Evolutionary conservation across 2,329 filamentous ascomycete species (phyloP).

Genomic region (Fusarium citri): DNA sequence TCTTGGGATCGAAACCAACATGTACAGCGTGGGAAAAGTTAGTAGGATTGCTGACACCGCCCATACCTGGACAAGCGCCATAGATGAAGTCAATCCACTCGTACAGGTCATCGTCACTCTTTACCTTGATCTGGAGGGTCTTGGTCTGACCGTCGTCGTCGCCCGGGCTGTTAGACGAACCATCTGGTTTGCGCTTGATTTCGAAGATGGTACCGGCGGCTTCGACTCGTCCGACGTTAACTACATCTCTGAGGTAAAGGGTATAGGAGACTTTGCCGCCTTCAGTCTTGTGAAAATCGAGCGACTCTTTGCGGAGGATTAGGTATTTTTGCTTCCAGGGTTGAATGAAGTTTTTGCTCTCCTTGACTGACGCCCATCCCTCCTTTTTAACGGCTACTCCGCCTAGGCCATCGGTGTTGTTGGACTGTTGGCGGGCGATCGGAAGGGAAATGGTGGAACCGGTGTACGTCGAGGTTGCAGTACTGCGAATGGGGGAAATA

Average conservation of each 20-base stretch:
- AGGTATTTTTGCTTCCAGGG: slow-evolving; percentile 92
- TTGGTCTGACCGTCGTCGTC: slow-evolving; percentile 84
- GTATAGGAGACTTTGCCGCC: slow-evolving; percentile 89
- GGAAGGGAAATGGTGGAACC: slow-evolving; percentile 73
- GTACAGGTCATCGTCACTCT: slow-evolving; percentile 96
- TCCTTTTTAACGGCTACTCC: slow-evolving; percentile 82
- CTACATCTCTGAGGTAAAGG: slow-evolving; percentile 86
- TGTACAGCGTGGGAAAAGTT: slow-evolving; percentile 98
- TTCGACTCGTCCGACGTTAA: slow-evolving; percentile 91
- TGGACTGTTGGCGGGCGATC: slow-evolving; percentile 72
- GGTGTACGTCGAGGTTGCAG: slow-evolving; percentile 65
- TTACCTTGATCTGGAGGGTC: slow-evolving; percentile 91
- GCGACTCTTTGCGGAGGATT: slow-evolving; percentile 88
- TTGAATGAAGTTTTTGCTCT: slow-evolving; percentile 86
- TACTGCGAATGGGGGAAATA: slow-evolving; percentile 76
- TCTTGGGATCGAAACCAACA: slow-evolving; percentile 95
- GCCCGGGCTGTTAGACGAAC: slow-evolving; percentile 75
- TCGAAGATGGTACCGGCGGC: slow-evolving; percentile 93
- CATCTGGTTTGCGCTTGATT: slow-evolving; percentile 81
- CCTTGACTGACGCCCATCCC: slow-evolving; percentile 87
- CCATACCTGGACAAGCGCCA: slow-evolving; percentile 95
- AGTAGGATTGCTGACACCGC: slow-evolving; percentile 96
- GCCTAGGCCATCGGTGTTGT: slow-evolving; percentile 71
- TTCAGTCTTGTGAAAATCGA: slow-evolving; percentile 95
- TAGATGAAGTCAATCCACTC: slow-evolving; percentile 99